These are phyloP conservation scores for Xerocomellus intermedius DNA, from an alignment of 768 basidiomycete species.

Conservation along the genomic window DNA sequence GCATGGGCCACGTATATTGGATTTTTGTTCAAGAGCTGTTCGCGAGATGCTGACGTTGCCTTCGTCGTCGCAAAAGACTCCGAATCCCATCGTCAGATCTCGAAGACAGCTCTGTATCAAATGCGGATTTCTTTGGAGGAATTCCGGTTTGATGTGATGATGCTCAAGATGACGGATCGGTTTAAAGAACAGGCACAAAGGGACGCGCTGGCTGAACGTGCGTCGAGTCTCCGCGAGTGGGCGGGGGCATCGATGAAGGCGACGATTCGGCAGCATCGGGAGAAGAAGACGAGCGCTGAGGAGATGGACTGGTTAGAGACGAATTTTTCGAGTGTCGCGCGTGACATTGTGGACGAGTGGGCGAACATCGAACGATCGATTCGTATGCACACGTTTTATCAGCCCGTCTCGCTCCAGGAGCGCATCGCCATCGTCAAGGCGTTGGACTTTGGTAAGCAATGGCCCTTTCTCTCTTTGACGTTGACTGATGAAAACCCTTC, in stretches of 20 bases:
- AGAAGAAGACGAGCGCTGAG: constrained; percentile 24
- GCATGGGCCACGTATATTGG: constrained; percentile 47
- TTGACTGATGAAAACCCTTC: not conserved
- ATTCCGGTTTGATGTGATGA: constrained; percentile 48
- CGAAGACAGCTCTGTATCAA: constrained; percentile 41
- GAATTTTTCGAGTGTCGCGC: constrained; percentile 40
- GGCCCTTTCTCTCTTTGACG: not conserved
- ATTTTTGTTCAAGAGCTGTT: constrained; percentile 49
- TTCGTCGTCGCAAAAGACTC: constrained; percentile 46
- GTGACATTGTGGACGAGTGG: constrained; percentile 48
- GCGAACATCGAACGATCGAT: constrained; percentile 39
- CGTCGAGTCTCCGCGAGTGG: constrained; percentile 11
- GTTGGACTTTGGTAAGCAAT: constrained; percentile 44
- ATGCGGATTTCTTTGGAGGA: constrained; percentile 49
- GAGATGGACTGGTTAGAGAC: constrained; percentile 41
- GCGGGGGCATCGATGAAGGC: not conserved
- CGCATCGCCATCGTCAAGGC: constrained; percentile 48
- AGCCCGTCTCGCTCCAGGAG: constrained; percentile 53
- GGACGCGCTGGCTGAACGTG: constrained; percentile 20
- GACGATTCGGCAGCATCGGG: constrained; percentile 8
- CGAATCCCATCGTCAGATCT: constrained; percentile 51
- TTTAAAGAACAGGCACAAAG: constrained; percentile 19
- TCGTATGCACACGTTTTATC: constrained; percentile 45
- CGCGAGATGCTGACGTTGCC: constrained; percentile 46
- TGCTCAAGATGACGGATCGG: constrained; percentile 24